Percentiles rank a stretch among this genome's conserved stretches.
phyloP scores from a whole-genome alignment of 306 rosid genomes.

The Arachis stenosperma region DNA sequence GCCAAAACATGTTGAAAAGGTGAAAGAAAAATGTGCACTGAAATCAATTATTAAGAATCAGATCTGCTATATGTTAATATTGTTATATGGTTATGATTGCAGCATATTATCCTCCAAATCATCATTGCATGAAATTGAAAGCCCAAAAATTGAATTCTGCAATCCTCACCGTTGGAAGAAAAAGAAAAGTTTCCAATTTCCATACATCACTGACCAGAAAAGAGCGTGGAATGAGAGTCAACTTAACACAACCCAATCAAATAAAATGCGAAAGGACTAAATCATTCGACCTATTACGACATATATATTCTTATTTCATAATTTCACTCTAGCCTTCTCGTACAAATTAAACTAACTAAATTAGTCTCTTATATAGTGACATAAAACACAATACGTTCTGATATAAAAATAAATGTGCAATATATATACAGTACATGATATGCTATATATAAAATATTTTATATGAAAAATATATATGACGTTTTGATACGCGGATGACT shows the following conservation, averaged over 20 bases:
- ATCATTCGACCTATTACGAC: no score
- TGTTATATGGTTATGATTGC: conserved; percentile 22
- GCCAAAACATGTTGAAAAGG: conserved; percentile 26
- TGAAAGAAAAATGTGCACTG: background rate
- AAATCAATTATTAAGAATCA: conserved; percentile 18
- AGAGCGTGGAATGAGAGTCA: no score
- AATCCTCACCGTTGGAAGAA: background rate
- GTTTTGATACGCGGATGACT: no score
- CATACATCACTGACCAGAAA: conserved; percentile 11
- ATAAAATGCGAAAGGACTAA: no score
- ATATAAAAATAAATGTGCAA: no score
- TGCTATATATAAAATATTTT: no score
- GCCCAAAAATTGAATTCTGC: conserved; percentile 24
- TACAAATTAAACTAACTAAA: conserved; percentile 43
- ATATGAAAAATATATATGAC: no score
- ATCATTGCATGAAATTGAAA: conserved; percentile 31
- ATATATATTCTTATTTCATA: conserved; percentile 32
- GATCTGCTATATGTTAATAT: background rate
- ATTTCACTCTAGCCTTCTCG: conserved; percentile 44
- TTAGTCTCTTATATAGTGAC: no score
- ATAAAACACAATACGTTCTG: no score
- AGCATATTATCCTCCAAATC: conserved; percentile 32
- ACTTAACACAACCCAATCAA: no score
- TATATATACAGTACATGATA: no score
- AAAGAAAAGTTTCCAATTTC: conserved; percentile 8